These are phyloP conservation scores for Lasiodiplodia sp. DNA, from an alignment of 2,329 filamentous ascomycete genomes.

Conservation along the genomic window DNA sequence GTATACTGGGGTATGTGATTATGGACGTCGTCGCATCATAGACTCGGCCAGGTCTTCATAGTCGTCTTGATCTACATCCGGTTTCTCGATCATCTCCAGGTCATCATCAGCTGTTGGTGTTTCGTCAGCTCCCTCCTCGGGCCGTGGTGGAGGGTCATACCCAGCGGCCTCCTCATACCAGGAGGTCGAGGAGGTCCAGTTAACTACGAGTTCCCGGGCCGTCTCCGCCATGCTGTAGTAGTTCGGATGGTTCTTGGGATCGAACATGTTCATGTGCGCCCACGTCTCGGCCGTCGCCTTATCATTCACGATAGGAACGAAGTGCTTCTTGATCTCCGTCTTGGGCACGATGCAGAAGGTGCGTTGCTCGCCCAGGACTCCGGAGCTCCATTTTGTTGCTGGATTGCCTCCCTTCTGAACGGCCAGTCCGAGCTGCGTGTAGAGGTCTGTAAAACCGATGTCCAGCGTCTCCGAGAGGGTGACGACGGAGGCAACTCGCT, in stretches of 20 bases:
- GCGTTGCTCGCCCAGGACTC: conserved; percentile 71
- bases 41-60: conserved; percentile 30
- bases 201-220: conserved; percentile 69
- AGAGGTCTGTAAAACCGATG: conserved; percentile 85
- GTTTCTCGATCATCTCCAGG: conserved; percentile 36
- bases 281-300: conserved; percentile 77
- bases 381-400: conserved; percentile 59
- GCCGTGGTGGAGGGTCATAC: conserved; percentile 17
- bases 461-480: conserved; percentile 68
- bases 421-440: conserved; percentile 79
- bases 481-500: conserved; percentile 74
- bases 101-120: conserved; percentile 28
- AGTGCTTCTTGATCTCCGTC: conserved; percentile 42
- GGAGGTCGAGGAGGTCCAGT: conserved; percentile 64
- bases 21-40: conserved; percentile 19
- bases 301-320: conserved; percentile 70
- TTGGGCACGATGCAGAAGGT: conserved; percentile 81
- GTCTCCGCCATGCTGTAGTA: conserved; percentile 72
- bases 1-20: conserved; percentile 13
- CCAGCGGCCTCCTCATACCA: conserved; percentile 65
- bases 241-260: conserved; percentile 73
- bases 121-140: conserved; percentile 26
- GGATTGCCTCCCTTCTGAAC: conserved; percentile 55
- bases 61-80: conserved; percentile 31
- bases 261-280: conserved; percentile 86